phyloP scores from a whole-genome alignment of 83 land plant genomes.

The Isoetes engelmannii region DNA sequence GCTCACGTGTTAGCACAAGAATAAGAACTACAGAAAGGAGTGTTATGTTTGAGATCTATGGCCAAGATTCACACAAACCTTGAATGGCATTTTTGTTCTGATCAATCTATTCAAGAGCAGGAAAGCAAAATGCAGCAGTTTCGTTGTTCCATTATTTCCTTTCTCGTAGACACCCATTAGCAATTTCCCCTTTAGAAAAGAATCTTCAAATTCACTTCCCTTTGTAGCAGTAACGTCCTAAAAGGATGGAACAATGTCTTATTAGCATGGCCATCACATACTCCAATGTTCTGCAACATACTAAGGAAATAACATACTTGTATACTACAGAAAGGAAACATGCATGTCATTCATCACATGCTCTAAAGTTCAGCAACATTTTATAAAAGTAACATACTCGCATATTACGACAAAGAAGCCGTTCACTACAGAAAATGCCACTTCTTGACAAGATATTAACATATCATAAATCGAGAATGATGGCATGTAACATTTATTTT shows the following conservation, averaged over 20 bases:
- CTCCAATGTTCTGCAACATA: constrained; percentile 1
- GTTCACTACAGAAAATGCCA: no score
- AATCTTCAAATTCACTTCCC: constrained; percentile 97
- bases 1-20: constrained; percentile 53
- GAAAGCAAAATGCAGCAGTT: constrained; percentile 92
- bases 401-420: neutral
- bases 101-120: constrained; percentile 77
- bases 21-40: constrained; percentile 52
- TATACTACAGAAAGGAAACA: neutral
- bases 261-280: neutral
- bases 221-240: constrained; percentile 99
- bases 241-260: neutral
- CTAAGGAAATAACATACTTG: neutral
- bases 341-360: neutral
- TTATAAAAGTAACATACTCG: neutral
- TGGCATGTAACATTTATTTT: no score
- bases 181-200: constrained; percentile 83
- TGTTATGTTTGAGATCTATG: neutral
- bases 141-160: constrained; percentile 92
- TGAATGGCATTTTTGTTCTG: constrained; percentile 70
- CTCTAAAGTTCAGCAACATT: neutral
- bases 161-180: constrained; percentile 98
- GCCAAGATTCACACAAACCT: constrained; percentile 33
- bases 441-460: no score
- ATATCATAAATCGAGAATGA: no score